Base-by-base conservation (phyloP, 2,329 filamentous ascomycete genomes). In the Colletotrichum plurivorum region DNA sequence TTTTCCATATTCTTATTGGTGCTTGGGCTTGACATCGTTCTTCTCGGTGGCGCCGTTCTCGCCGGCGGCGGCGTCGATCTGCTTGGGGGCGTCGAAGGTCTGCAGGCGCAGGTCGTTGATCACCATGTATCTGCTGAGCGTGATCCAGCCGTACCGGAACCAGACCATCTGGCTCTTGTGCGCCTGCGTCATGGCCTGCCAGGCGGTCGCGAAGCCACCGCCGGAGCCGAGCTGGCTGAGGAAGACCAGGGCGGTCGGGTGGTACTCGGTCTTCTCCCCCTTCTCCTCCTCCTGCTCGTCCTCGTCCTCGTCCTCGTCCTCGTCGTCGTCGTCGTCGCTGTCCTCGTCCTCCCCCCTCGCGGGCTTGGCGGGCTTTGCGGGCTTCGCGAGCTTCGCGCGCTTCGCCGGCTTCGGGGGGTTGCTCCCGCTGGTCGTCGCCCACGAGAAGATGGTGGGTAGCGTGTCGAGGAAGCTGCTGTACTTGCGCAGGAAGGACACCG, bases 151-250 rank as follows among this genome's bases (percentile, higher is more conserved):
- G 88, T 94, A 98, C 8, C 96, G 89, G 78, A 98, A 99, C 96
- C 96, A 99, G 45, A 93, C 89, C 96, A 99, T 99, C 86, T 99
- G 96, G 80, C 94, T 98, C 82, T 90, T 86, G 83, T 99, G 96
- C 31, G 93, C 95, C 63, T 88, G 86, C 2, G 93, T 94, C 96
- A 99, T 99, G 39, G 96, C 95, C 63, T 84, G 87, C 83, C 95
- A 92, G 8, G 94, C 95, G 36, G 86, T 84, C 10, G 78, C 78
- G 66, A 84, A 78, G n/a, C 81, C 83, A 55, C 81, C 81, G 2
- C 76, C 88, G 71, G 91, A 85, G 72, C 92, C 89, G 16, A 94
- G 84, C 9, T 88, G 87, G 80, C 88, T 97, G 70, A 95, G 84
- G 76, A 92, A 94, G 43, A 97, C 78, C 60, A 97, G 79, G 1